A percentile compares a stretch with the other conserved stretches of the same genome.
Evolutionary conservation across 768 basidiomycete genomes (phyloP).

Genomic region (Sutorius australiensis): DNA sequence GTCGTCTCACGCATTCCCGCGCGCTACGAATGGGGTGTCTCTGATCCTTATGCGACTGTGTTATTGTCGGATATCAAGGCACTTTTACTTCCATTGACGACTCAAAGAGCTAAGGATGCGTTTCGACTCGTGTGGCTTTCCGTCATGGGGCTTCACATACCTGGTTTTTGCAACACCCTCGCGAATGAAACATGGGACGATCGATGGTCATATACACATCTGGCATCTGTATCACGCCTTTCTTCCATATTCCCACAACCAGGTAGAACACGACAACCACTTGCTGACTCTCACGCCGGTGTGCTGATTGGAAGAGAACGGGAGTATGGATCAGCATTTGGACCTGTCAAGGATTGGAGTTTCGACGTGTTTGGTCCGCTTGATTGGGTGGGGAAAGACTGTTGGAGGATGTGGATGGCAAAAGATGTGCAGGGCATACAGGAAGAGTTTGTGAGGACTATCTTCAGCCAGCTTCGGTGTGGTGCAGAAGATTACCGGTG

Average conservation of each 20-base stretch:
- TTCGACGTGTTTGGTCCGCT: slow-evolving; percentile 51
- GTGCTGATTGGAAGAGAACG: slow-evolving; percentile 63
- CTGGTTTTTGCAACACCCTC: slow-evolving; percentile 52
- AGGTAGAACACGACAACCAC: slow-evolving; percentile 29
- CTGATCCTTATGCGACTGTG: slow-evolving; percentile 71
- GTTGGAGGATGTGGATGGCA: slow-evolving; percentile 41
- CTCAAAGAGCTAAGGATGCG: slow-evolving; percentile 43
- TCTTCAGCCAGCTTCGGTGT: slow-evolving; percentile 57
- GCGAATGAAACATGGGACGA: slow-evolving; percentile 55
- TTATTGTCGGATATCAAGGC: slow-evolving; percentile 70
- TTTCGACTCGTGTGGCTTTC: slow-evolving; percentile 72
- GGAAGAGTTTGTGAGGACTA: slow-evolving; percentile 44
- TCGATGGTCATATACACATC: slow-evolving; percentile 54
- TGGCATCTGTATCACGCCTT: slow-evolving; percentile 45
- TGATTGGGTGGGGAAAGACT: slow-evolving; percentile 39
- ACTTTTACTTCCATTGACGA: slow-evolving; percentile 47
- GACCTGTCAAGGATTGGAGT: slow-evolving; percentile 67
- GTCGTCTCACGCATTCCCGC: slow-evolving; percentile 41
- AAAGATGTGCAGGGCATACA: slow-evolving; percentile 53
- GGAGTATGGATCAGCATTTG: slow-evolving; percentile 57
- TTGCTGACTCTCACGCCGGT: slow-evolving; percentile 62
- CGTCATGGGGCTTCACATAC: slow-evolving; percentile 66
- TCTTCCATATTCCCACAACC: slow-evolving; percentile 50
- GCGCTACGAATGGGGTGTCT: slow-evolving; percentile 47
- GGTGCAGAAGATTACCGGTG: slow-evolving; percentile 53